Percentiles rank a stretch among this genome's conserved stretches.
Evolutionary conservation across 2,329 filamentous ascomycete species (phyloP).

Genomic region (Zymoseptoria passerinii): DNA sequence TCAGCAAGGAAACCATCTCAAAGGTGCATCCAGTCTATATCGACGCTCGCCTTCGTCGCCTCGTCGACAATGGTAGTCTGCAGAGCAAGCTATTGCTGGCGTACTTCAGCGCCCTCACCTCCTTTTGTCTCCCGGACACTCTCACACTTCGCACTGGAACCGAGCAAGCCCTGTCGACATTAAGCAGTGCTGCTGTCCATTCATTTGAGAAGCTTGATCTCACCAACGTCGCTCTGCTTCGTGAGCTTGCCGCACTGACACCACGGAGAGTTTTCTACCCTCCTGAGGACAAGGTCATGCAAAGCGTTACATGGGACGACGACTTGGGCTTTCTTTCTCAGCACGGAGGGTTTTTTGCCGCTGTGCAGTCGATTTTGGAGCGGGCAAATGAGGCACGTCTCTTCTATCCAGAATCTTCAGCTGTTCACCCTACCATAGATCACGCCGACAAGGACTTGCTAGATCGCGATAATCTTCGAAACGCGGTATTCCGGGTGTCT

Average conservation of each 20-base stretch:
- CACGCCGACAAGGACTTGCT: conserved; percentile 1
- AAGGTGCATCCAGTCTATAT: conserved; percentile 48
- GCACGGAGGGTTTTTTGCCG: conserved; percentile 5
- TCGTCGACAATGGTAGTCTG: conserved; percentile 47
- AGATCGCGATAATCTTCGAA: conserved; percentile 6
- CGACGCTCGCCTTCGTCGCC: conserved; percentile 49
- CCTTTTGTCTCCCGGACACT: conserved; percentile 48
- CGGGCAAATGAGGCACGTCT: conserved; percentile 2
- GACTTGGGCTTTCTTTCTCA: conserved; percentile 25
- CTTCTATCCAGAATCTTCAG: not conserved
- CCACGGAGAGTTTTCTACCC: conserved; percentile 40
- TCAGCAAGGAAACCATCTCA: conserved; percentile 35
- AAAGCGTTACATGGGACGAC: conserved; percentile 37
- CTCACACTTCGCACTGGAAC: conserved; percentile 53
- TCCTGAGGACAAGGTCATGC: conserved; percentile 32
- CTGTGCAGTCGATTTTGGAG: conserved; percentile 4
- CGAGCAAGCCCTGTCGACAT: conserved; percentile 41
- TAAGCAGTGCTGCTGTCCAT: conserved; percentile 14
- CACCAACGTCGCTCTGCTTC: conserved; percentile 17
- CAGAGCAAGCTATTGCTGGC: conserved; percentile 31
- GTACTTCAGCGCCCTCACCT: conserved; percentile 52
- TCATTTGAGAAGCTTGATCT: conserved; percentile 20
- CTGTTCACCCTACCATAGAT: not conserved
- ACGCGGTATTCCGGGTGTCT: conserved; percentile 11
- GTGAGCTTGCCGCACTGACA: conserved; percentile 26